A percentile compares a stretch with the other conserved stretches of the same genome.
phyloP scores from a whole-genome alignment of 805 yeast genomes.

The Wickerhamomyces bovis region DNA sequence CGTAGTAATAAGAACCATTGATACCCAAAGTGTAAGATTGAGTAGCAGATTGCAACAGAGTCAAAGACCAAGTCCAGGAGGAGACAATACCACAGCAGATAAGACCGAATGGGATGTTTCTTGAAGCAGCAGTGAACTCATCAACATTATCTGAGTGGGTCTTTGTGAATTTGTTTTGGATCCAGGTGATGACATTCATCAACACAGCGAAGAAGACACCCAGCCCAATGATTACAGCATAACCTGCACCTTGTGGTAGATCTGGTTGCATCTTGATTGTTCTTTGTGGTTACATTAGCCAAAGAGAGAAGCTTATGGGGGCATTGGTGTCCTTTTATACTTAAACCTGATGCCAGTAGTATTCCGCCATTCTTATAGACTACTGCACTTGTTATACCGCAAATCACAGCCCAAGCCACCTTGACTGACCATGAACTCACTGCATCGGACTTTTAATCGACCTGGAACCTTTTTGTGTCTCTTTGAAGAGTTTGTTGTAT shows the following conservation, averaged over 20 bases:
- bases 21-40: constrained; percentile 27
- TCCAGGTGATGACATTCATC: constrained; percentile 34
- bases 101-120: constrained; percentile 38
- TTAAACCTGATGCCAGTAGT: too few relatives aligned
- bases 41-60: constrained; percentile 27
- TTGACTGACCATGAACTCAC: background rate
- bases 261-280: constrained; percentile 7
- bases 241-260: constrained; percentile 66
- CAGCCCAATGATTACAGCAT: constrained; percentile 73
- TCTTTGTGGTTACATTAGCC: too few relatives aligned
- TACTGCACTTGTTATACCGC: background rate
- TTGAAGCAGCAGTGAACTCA: constrained; percentile 39
- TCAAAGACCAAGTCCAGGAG: constrained; percentile 34
- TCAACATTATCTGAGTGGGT: constrained; percentile 28
- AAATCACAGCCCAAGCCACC: background rate
- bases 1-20: constrained; percentile 27
- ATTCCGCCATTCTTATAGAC: background rate
- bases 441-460: too few relatives aligned
- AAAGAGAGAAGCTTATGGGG: background rate
- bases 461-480: background rate
- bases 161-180: constrained; percentile 30
- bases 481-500: too few relatives aligned
- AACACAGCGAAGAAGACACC: constrained; percentile 43
- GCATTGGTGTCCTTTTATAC: background rate
- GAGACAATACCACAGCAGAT: constrained; percentile 38